A percentile compares a stretch with the other conserved stretches of the same genome.
Evolutionary conservation across 2,329 filamentous ascomycete genomes (phyloP).

Genomic region (Byssochlamys sp.): DNA sequence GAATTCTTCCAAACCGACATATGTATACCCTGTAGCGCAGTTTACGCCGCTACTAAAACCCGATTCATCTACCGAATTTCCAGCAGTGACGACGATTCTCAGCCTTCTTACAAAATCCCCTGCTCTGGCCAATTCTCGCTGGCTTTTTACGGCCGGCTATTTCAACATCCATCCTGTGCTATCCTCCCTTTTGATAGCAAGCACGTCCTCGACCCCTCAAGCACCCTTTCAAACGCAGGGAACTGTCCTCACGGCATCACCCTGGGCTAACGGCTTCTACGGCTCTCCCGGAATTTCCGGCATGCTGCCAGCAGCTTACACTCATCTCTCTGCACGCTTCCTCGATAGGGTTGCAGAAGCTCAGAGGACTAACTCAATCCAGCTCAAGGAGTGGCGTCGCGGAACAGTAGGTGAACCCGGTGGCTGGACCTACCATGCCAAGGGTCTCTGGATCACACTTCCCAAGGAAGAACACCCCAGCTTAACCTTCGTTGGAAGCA

Average conservation of each 20-base stretch:
- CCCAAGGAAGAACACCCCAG: conserved; percentile 54
- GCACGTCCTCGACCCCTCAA: conserved; percentile 39
- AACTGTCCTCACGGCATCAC: conserved; percentile 83
- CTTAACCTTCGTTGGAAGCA: conserved; percentile 77
- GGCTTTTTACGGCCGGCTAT: conserved; percentile 96
- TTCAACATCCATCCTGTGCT: conserved; percentile 90
- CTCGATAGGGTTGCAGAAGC: conserved; percentile 52
- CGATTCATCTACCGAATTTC: conserved; percentile 79
- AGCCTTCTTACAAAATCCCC: conserved; percentile 52
- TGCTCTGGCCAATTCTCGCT: conserved; percentile 59
- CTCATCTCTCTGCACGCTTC: conserved; percentile 74
- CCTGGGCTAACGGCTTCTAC: conserved; percentile 92
- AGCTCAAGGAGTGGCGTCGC: conserved; percentile 76
- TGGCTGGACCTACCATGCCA: conserved; percentile 97
- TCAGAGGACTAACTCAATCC: conserved; percentile 50
- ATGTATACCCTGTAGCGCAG: conserved; percentile 77
- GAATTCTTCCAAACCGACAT: conserved; percentile 50
- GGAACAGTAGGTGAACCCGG: conserved; percentile 70
- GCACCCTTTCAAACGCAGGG: conserved; percentile 43
- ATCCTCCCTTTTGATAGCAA: conserved; percentile 66
- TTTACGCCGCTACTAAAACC: conserved; percentile 74
- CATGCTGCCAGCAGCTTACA: conserved; percentile 85
- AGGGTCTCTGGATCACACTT: conserved; percentile 78
- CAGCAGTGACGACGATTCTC: conserved; percentile 66
- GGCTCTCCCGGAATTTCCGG: conserved; percentile 77